Base-by-base conservation (phyloP, 2,329 filamentous ascomycete species). In the Colletotrichum trifolii region DNA sequence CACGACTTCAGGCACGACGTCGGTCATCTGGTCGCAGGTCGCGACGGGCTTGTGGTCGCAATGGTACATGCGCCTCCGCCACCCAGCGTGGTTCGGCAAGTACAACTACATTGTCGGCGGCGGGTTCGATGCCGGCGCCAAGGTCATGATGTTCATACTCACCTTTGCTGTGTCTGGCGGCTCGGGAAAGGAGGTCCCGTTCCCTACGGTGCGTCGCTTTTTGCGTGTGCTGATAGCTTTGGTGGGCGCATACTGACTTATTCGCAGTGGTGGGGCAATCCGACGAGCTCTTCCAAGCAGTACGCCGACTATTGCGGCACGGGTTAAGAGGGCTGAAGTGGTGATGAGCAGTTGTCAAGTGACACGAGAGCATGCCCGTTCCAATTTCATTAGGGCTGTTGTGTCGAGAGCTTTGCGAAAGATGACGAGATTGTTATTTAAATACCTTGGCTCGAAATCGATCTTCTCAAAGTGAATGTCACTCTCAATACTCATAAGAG, bases 41-140 rank as follows among this genome's bases (percentile, higher is more conserved):
- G 63, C 67, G n/a, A 64, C 76, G 33, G 78, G 77, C 8, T 73
- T 78, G 62, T 72, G 75, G 36, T 69, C 69, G 4, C 73, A 75
- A 63, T 73, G 69, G 47, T 75, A 70, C 50, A 53, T 75, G 25
- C 71, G 74, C 2, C 67, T 69, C 11, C 67, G 69, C 12, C 52
- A 70, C 47, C 70, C 71, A 3, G 69, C 64, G 2, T 66, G 66
- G 56, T 76, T 75, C 49, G 68, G 72, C 42, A 73, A 71, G 63
- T 72, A 71, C 53, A 72, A 73, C 39, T 72, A 72, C 59, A 64
- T 67, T 15, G 60, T 63, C n/a, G 63, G 61, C 1, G 69, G 64
- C 5, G 69, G 58, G 15, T 49, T 71, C 5, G 69, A 71, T 49
- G 69, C 64, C 6, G 69, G 69, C 9, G 64, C 69, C 13, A 66